A percentile compares a stretch with the other conserved stretches of the same genome.
These are phyloP conservation scores for Boletus calvinii DNA, from an alignment of 1,284 basidiomycete genomes.

Conservation along the genomic window DNA sequence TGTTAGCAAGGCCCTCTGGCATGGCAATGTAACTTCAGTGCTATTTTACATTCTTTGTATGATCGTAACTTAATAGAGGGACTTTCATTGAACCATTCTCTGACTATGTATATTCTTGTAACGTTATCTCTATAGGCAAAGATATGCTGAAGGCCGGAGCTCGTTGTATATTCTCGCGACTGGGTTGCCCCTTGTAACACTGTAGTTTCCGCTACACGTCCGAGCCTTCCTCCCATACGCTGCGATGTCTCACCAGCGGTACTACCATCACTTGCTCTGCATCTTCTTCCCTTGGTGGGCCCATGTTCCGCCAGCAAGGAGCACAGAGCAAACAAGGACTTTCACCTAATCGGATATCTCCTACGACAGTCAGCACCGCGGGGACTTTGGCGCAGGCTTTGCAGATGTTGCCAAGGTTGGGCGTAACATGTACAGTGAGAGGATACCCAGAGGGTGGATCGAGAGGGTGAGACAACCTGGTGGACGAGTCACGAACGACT, in stretches of 20 bases:
- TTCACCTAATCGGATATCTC: slow-evolving; percentile 71
- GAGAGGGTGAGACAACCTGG: slow-evolving; percentile 54
- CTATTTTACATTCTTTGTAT: slow-evolving; percentile 26
- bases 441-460: slow-evolving; percentile 63
- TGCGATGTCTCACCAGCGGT: slow-evolving; percentile 48
- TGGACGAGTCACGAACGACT: slow-evolving; percentile 1
- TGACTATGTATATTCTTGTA: slow-evolving; percentile 9
- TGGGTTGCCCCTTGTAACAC: no score
- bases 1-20: slow-evolving; percentile 8
- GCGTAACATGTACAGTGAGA: slow-evolving; percentile 60
- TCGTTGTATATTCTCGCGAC: slow-evolving; percentile 4
- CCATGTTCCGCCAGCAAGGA: slow-evolving; percentile 72
- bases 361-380: slow-evolving; percentile 61
- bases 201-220: background rate
- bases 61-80: slow-evolving; percentile 33
- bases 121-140: no score
- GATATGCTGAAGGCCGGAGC: background rate
- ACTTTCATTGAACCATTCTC: slow-evolving; percentile 11
- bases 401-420: slow-evolving; percentile 60
- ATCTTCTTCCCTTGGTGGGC: slow-evolving; percentile 41
- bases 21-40: slow-evolving; percentile 17
- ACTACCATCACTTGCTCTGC: slow-evolving; percentile 47
- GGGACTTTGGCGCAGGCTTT: slow-evolving; percentile 68
- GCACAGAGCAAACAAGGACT: slow-evolving; percentile 71
- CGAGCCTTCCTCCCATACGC: slow-evolving; percentile 16